phyloP scores from a whole-genome alignment of 116 monocot genomes.

The Papilionanthe hybrid region DNA sequence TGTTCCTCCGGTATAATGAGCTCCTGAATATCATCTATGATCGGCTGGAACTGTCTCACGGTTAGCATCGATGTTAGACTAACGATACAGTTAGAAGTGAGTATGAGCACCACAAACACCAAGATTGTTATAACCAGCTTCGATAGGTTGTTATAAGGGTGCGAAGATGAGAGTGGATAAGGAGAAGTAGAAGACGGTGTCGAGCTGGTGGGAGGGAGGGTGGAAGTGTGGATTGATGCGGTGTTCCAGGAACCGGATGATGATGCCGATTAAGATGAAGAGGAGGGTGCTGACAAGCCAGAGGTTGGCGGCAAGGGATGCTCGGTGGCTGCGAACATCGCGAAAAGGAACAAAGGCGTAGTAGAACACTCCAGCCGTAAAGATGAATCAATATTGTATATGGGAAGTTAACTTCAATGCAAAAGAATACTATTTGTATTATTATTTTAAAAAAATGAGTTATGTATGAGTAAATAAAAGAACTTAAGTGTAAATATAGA shows the following conservation, averaged over 20 bases:
- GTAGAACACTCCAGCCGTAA: no score
- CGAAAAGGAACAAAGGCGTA: slow-evolving; percentile 36
- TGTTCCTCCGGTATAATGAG: slow-evolving; percentile 18
- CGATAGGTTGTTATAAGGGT: slow-evolving; percentile 35
- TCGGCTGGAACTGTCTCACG: slow-evolving; percentile 47
- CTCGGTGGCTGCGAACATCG: slow-evolving; percentile 12
- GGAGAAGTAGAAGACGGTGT: slow-evolving; percentile 52
- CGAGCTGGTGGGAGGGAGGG: slow-evolving; percentile 22
- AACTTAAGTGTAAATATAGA: no score
- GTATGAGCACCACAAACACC: slow-evolving; percentile 59
- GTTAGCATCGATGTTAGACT: slow-evolving; percentile 65
- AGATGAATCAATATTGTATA: no score
- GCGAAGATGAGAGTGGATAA: slow-evolving; percentile 54
- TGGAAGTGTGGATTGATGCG: slow-evolving; percentile 41
- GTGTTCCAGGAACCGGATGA: slow-evolving; percentile 55
- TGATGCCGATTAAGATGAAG: slow-evolving; percentile 43
- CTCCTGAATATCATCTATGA: slow-evolving; percentile 22
- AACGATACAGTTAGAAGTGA: slow-evolving; percentile 62
- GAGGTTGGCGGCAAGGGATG: slow-evolving; percentile 36
- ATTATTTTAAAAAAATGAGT: no score
- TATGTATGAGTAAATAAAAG: no score
- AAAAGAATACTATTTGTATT: no score
- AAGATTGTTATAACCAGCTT: slow-evolving; percentile 43
- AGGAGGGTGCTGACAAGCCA: slow-evolving; percentile 34
- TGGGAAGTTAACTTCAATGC: no score